Conservation (phyloP, 306 rosid species). For the Rubus idaeus region DNA sequence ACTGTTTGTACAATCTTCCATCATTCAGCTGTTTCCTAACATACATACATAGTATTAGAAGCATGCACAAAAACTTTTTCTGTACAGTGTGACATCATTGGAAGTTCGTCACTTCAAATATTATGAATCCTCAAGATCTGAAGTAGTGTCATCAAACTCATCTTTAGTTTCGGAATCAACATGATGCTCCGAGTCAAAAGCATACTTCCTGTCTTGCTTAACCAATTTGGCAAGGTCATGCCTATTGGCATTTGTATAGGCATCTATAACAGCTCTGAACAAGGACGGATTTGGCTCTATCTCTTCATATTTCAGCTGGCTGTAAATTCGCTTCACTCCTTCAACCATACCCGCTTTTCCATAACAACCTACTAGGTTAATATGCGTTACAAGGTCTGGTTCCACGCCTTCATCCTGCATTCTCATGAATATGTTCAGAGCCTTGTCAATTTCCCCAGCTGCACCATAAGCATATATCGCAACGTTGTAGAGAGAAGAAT, state of each 20-base stretch:
- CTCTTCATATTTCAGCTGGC: slow-evolving; percentile 62
- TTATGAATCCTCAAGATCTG: slow-evolving; percentile 25
- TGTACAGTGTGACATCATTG: slow-evolving; percentile 28
- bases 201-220: slow-evolving; percentile 56
- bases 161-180: slow-evolving; percentile 33
- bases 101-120: slow-evolving; percentile 11
- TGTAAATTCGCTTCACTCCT: slow-evolving; percentile 75
- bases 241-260: slow-evolving; percentile 58
- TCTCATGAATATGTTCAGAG: slow-evolving; percentile 71
- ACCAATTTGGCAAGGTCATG: slow-evolving; percentile 62
- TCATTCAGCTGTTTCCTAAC: not conserved
- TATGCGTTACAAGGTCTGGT: slow-evolving; percentile 69
- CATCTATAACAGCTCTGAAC: slow-evolving; percentile 65
- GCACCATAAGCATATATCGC: slow-evolving; percentile 69
- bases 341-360: slow-evolving; percentile 83
- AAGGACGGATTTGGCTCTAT: slow-evolving; percentile 56
- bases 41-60: slow-evolving; percentile 10
- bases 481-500: slow-evolving; percentile 58
- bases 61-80: slow-evolving; percentile 17
- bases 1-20: slow-evolving; percentile 11
- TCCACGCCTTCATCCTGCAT: slow-evolving; percentile 66
- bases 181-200: slow-evolving; percentile 25
- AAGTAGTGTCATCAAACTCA: slow-evolving; percentile 30
- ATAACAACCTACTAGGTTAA: slow-evolving; percentile 67
- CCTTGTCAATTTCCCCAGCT: slow-evolving; percentile 62